Base-by-base conservation (phyloP, 2,329 filamentous ascomycete species). In the Paecilomyces formosus region DNA sequence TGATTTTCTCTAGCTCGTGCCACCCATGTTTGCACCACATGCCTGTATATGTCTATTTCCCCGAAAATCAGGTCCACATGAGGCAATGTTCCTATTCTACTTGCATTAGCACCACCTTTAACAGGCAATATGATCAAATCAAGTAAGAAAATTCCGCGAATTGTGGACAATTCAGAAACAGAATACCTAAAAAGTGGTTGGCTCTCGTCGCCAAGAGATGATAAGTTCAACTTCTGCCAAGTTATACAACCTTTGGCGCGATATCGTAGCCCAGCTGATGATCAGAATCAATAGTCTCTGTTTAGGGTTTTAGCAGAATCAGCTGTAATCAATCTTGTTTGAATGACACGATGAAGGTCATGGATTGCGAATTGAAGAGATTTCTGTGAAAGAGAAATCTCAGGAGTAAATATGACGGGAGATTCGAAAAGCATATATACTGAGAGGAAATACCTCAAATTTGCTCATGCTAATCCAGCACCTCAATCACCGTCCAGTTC, bases 371-470 rank as follows among this genome's bases (percentile, higher is more conserved):
- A 24, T 12, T 24, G 12, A 52, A 22, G 21, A 24, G 24, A 52
- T 24, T 24, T 22, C 12, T 22, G 11, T 11, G 2, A 3, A 28
- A 24, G 13, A 52, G 22, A 56, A 50, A 39, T 11, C 26, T 50
- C 49, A 35, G 22, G 39, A 50, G 50, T 30, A 21, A 18, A 13
- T 21, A 24, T 9, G 15, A 26, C 8, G 24, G 3, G 39, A 18
- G 22, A 18, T 22, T 51, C 1, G 18, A 30, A 24, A 30, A 45
- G 12, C 49, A 56, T 56, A 56, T 51, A 56, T 56, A 56, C 22
- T 28, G 35, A 56, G 33, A 15, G 7, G 24, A 56, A 56, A 51
- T 56, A 22, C 39, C 55, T 56, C 55, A 56, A 56, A 56, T 56
- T 9, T 51, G 55, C 55, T 56, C 55, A 56, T 26, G 18, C 50